These are phyloP conservation scores for Bothriochloa decipiens DNA, from an alignment of 176 grass and related monocot genomes.

Conservation along the genomic window DNA sequence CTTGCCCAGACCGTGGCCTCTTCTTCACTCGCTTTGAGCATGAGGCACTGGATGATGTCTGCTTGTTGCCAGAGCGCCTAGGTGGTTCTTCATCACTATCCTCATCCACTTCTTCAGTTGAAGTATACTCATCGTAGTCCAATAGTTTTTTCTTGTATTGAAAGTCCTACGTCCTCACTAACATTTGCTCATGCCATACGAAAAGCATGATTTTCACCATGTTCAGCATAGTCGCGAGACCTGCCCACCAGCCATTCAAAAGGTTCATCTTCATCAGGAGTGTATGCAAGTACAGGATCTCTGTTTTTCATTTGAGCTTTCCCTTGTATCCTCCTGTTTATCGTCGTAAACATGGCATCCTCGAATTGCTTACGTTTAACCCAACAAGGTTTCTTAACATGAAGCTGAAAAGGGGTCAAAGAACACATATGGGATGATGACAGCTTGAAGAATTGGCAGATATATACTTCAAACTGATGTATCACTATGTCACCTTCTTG, in stretches of 20 bases:
- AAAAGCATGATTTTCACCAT: background rate
- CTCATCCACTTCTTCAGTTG: background rate
- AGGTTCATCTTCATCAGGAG: constrained; percentile 4
- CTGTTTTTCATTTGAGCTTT: background rate
- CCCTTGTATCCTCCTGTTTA: constrained; percentile 31
- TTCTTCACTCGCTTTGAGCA: background rate
- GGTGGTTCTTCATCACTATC: constrained; percentile 1
- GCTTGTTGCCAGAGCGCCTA: background rate
- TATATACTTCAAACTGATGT: background rate
- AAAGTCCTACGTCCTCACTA: background rate
- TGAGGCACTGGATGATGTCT: background rate
- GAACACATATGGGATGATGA: background rate
- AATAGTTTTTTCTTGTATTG: background rate
- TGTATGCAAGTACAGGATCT: constrained; percentile 24
- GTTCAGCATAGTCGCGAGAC: background rate
- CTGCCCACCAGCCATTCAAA: constrained; percentile 24
- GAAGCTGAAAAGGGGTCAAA: constrained; percentile 3
- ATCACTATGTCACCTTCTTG: background rate
- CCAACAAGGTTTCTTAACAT: background rate
- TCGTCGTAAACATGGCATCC: constrained; percentile 13
- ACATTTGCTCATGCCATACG: background rate
- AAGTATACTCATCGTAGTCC: background rate
- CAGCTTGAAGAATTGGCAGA: background rate
- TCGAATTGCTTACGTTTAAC: background rate
- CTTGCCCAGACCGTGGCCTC: background rate